Base-by-base conservation (phyloP, 2,329 filamentous ascomycete species). In the Cryphonectria naterciae region DNA sequence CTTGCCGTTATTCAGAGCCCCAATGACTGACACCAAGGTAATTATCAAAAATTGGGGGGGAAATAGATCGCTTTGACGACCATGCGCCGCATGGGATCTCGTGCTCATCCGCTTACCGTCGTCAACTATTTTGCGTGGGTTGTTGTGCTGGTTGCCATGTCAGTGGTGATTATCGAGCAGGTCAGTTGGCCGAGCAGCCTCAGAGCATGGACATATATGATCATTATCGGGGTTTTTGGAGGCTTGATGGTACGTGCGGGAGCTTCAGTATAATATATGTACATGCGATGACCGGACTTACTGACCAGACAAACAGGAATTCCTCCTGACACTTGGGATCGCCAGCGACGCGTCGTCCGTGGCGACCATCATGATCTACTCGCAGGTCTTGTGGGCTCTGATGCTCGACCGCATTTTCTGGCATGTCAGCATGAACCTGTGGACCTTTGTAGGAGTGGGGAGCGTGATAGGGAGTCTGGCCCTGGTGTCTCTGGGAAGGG, bases 291-390 rank as follows among this genome's bases (percentile, higher is more conserved):
- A 17, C 11, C 13, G 35, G 25, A n/a, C 22, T 4, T 4, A 63
- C 41, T 65, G 39, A 25, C 17, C 43, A 56, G 10, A 17, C 22
- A n/a, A n/a, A 35, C n/a, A 71, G 70, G 95, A 97, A 86, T 94
- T 94, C 75, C 85, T 97, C n/a, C 83, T 97, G 25, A 96, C 94
- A 1, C 87, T 89, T 0, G 94, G 93, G 0, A 81, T 98, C 64
- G 83, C 91, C 35, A 89, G 91, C 72, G 92, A 95, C 76, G 91
- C 91, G 73, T 86, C 85, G 28, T 88, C 88, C 74, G 80, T 85
- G 60, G 87, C 87, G 10, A 88, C 86, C 22, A 82, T 84, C 68
- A 88, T 89, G 87, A 80, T 88, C 6, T 88, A 88, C 71, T 87
- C 86, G 8, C 84, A 88, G 62, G 87, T 88, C 83, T 77, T 88